Conservation (phyloP, 305 asterid genomes). For the Withania somnifera region DNA sequence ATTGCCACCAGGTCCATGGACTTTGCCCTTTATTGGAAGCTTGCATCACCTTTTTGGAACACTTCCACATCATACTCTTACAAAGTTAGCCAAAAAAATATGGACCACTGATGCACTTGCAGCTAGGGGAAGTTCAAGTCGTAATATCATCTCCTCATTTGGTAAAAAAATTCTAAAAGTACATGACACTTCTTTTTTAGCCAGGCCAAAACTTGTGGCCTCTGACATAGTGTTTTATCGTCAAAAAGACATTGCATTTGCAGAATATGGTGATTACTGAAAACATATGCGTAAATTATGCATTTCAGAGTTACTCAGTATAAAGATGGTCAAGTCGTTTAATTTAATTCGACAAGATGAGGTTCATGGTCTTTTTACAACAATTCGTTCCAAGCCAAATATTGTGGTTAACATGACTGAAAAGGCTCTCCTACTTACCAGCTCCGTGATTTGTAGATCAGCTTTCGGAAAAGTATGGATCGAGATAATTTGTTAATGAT, state of each 20-base stretch:
- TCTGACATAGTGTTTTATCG: slow-evolving; percentile 1
- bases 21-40: not conserved
- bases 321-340: slow-evolving; percentile 2
- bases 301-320: not conserved
- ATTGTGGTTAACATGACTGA: not conserved
- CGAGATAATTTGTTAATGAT: not conserved
- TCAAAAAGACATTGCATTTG: not conserved
- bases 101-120: slow-evolving; percentile 13
- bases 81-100: slow-evolving; percentile 5
- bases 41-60: not conserved
- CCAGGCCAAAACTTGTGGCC: not conserved
- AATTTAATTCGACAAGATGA: not conserved
- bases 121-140: slow-evolving; percentile 16
- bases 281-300: slow-evolving; percentile 20
- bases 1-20: slow-evolving; percentile 12
- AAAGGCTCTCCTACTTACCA: not conserved
- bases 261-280: slow-evolving; percentile 12
- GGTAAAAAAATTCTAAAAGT: slow-evolving; percentile 12
- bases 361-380: not conserved
- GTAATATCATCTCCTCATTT: slow-evolving; percentile 3
- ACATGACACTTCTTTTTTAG: slow-evolving; percentile 3
- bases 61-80: slow-evolving; percentile 9
- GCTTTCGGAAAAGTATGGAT: slow-evolving; percentile 8
- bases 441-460: not conserved
- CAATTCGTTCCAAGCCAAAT: not conserved